Evolutionary conservation across 345 rosid genomes (phyloP), one percentile per base, ranked within the genome.

Genomic region (Acer yangbiense): DNA sequence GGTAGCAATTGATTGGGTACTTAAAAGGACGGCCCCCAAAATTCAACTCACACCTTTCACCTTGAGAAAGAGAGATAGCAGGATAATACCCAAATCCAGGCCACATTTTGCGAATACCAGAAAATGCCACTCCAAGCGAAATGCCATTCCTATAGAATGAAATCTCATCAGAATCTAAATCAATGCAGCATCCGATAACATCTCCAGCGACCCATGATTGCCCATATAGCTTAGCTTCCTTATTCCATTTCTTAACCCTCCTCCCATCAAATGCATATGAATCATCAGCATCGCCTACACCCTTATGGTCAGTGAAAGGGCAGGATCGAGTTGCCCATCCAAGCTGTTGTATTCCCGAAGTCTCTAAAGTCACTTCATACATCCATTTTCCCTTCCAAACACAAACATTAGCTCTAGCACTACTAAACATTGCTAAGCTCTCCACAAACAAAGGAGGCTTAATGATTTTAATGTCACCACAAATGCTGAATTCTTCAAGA

Each of bases 381-480:
- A 95, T 93, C 98, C 99, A 95, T 85, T 90, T 95, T 17, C 99
- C 95, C 84, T 87, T 90, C 99, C 99, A 95, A 73, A 91, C 92
- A 85, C 86, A 89, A 73, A 85, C 88, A 86, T 96, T 96, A 65
- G 97, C 95, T 87, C 97, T 92, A 54, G 82, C 85, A 18, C 98
- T 92, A 75, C 99, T 94, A 81, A 96, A 96, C 77, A 91, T 80
- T 9, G 98, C 91, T 80, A 92, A 78, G 86, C 99, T 94, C 91
- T 96, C 99, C 21, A 96, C 77, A 41, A 91, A 92, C 77, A 92
- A 84, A 44, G 97, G 97, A 1, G 87, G 86, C 83, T 90, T 90
- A 52, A 88, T 70, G 27, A 85, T 82, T 82, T 87, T 87, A 43
- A 96, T 85, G 74, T 94, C 97, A 81, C 99, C 98, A 71, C 97